Conservation (phyloP, 2,329 filamentous ascomycete species). For the Scolecobasidium constrictum region DNA sequence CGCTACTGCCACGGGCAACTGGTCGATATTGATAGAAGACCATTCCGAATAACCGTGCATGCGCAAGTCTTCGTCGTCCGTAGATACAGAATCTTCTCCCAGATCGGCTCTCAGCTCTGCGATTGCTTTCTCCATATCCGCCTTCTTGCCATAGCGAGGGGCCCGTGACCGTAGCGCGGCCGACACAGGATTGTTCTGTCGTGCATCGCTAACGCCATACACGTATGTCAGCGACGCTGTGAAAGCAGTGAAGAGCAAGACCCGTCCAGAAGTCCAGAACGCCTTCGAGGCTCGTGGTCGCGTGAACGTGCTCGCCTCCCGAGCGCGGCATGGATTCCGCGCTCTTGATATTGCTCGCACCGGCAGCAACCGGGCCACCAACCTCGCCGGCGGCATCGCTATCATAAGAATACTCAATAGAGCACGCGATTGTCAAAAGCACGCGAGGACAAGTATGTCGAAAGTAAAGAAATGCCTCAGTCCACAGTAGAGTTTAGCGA, state of each 20-base stretch:
- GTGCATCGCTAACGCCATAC: slow-evolving; percentile 34
- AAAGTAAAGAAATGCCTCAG: too few species aligned
- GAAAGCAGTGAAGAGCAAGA: slow-evolving; percentile 37
- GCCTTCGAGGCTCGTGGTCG: neutral
- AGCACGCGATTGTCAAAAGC: too few species aligned
- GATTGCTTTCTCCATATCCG: slow-evolving; percentile 46
- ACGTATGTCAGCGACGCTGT: slow-evolving; percentile 42
- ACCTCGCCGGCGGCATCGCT: neutral
- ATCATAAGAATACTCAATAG: too few species aligned
- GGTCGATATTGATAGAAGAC: slow-evolving; percentile 56
- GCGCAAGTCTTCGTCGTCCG: slow-evolving; percentile 52
- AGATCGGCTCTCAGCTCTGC: slow-evolving; percentile 39
- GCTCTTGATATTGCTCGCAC: neutral
- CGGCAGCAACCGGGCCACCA: neutral
- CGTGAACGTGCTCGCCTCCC: slow-evolving; percentile 2
- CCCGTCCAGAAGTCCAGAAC: slow-evolving; percentile 38
- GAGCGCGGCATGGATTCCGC: slow-evolving; percentile 2
- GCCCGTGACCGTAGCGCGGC: slow-evolving; percentile 16
- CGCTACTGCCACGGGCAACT: slow-evolving; percentile 52
- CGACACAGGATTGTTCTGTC: slow-evolving; percentile 18
- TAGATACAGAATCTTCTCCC: slow-evolving; percentile 50
- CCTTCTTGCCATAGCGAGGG: slow-evolving; percentile 37
- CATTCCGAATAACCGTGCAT: slow-evolving; percentile 60
- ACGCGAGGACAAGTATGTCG: too few species aligned
- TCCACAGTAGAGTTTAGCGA: neutral